These are phyloP conservation scores for Leccinum obscurum DNA, from an alignment of 768 basidiomycete genomes.

Conservation along the genomic window DNA sequence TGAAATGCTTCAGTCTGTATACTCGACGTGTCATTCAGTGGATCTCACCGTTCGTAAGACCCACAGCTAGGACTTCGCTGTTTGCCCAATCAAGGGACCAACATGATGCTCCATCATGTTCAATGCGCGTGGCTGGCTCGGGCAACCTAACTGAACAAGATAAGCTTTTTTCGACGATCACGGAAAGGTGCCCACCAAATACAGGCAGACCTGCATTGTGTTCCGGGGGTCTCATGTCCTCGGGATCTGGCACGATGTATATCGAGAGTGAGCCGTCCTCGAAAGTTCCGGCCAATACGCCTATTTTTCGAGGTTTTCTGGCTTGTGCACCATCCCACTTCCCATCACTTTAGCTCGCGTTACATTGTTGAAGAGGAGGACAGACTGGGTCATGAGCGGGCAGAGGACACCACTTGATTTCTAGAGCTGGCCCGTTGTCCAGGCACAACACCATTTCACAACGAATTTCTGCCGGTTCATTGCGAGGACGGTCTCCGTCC, in stretches of 20 bases:
- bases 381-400: conserved; percentile 69
- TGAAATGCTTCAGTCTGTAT: conserved; percentile 5
- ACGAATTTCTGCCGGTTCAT: conserved; percentile 39
- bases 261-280: conserved; percentile 84
- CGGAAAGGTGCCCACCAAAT: conserved; percentile 45
- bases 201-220: conserved; percentile 39
- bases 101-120: conserved; percentile 73
- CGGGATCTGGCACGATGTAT: conserved; percentile 78
- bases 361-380: conserved; percentile 1
- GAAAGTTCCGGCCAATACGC: conserved; percentile 81
- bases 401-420: conserved; percentile 91
- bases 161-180: background rate
- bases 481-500: conserved; percentile 26
- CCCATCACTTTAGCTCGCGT: conserved; percentile 2
- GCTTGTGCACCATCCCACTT: conserved; percentile 28
- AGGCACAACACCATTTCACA: conserved; percentile 88
- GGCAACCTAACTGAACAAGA: conserved; percentile 50
- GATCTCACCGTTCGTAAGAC: conserved; percentile 74
- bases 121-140: conserved; percentile 69
- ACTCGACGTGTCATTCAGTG: background rate
- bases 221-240: conserved; percentile 39
- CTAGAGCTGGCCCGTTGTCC: conserved; percentile 76
- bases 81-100: conserved; percentile 90
- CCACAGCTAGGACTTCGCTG: conserved; percentile 77
- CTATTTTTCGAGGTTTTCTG: conserved; percentile 57